Evolutionary conservation across 108 stramenopile genomes (phyloP), one percentile per base, ranked within the genome.

Genomic region (Conticribra guillardii): DNA sequence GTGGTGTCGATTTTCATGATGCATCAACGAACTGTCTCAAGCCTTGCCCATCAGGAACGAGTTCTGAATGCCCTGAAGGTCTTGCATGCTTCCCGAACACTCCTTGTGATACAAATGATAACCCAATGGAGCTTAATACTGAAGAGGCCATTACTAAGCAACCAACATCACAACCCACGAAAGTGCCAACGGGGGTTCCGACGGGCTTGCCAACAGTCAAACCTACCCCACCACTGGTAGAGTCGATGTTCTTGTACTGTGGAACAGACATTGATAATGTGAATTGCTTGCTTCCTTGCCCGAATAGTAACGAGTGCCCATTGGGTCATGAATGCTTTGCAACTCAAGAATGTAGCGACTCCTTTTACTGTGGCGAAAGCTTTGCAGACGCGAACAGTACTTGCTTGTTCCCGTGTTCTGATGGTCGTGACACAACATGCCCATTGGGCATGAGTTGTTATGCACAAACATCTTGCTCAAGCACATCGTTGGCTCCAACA

Each of bases 221-320:
- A 61, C 87, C 94, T 59, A 78, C 87, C 18, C 76, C 84, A 24
- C 76, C 84, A 9, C 81, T 92, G 37, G 84, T 87, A 54, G 84
- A 67, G 44, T 18, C 71, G 9, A 80, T 64, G 79, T 68, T 63
- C 21, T 65, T 68, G 11, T 80, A 72, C 50, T 80, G 79, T 47
- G 79, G 79, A 21, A 61, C 33, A 69, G 63, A 58, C 27, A 60
- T 72, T 52, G 71, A 80, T 29, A 67, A 62, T 23, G 67, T 80
- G 11, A 58, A 72, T 58, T 80, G 79, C 54, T 53, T 46, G 7
- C 67, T 73, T 63, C 79, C 79, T 0, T 80, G 79, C 33, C 37
- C 66, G 16, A 73, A 64, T 59, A 71, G 71, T 15, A 46, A 67
- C 31, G 71, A 80, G 58, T 80, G 79, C 49, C 79, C 71, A 5